Percentiles rank a stretch among this genome's conserved stretches.
Evolutionary conservation across 495 filamentous ascomycete genomes (phyloP).

Genomic region (Corynascus novoguineensis): DNA sequence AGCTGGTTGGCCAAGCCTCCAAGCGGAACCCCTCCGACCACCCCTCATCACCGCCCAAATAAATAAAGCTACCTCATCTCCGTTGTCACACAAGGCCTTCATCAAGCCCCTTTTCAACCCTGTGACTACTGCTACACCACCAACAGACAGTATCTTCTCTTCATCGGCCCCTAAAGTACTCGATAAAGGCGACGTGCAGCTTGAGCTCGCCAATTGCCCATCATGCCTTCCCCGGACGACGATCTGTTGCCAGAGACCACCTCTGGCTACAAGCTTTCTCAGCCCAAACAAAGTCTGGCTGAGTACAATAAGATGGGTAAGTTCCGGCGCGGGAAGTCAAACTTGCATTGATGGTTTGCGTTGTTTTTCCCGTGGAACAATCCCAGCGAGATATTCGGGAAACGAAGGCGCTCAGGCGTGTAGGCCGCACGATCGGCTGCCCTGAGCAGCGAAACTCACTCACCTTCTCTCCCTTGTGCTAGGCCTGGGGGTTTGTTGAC

Average conservation of each 20-base stretch:
- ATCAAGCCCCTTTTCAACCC: constrained; percentile 4
- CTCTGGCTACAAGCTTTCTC: constrained; percentile 93
- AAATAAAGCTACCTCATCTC: constrained; percentile 26
- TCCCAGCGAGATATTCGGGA: neutral
- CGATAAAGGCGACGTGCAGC: constrained; percentile 3
- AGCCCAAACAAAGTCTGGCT: constrained; percentile 88
- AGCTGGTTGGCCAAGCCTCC: constrained; percentile 16
- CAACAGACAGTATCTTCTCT: constrained; percentile 4
- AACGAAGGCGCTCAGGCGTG: neutral
- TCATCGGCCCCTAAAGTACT: neutral
- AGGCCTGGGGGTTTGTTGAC: too few species aligned
- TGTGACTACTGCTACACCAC: constrained; percentile 1
- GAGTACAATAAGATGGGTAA: constrained; percentile 89
- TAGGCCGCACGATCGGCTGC: neutral
- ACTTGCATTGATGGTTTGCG: constrained; percentile 10
- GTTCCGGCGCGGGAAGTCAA: constrained; percentile 27
- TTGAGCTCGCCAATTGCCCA: constrained; percentile 10
- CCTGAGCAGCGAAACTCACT: neutral
- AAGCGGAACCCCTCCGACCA: constrained; percentile 13
- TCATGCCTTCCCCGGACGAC: constrained; percentile 73
- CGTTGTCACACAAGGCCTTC: constrained; percentile 12
- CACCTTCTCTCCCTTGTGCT: neutral
- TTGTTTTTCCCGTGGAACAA: neutral
- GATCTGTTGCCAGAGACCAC: constrained; percentile 82
- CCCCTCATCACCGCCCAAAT: constrained; percentile 24